Percentiles rank a stretch among this genome's conserved stretches.
Conservation (phyloP, 192 early-diverging fungal species). For the Mycoemilia scoparia region DNA sequence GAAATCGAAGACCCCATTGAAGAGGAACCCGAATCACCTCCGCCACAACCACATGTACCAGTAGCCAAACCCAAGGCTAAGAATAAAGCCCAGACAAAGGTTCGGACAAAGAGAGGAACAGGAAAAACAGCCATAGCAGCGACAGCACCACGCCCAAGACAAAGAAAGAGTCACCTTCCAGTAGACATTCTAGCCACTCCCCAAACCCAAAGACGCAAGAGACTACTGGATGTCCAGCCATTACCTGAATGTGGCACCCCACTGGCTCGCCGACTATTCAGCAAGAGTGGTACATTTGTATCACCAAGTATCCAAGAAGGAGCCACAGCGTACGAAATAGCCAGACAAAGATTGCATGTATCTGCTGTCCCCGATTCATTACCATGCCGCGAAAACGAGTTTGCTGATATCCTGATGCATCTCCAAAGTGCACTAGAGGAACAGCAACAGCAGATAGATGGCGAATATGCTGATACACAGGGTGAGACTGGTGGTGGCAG, state of each 20-base stretch:
- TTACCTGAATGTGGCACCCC: slow-evolving; percentile 9
- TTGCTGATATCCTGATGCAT: slow-evolving; percentile 55
- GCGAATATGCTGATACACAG: no score
- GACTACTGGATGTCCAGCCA: slow-evolving; percentile 20
- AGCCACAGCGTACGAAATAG: slow-evolving; percentile 37
- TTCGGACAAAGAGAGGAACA: neutral
- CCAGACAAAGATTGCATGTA: slow-evolving; percentile 66
- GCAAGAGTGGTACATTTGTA: slow-evolving; percentile 5
- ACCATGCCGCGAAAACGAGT: slow-evolving; percentile 90
- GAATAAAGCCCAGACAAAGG: slow-evolving; percentile 1
- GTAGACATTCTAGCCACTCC: no score
- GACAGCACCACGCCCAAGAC: no score
- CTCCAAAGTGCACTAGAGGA: slow-evolving; percentile 66
- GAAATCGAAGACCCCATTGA: neutral
- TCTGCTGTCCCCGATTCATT: slow-evolving; percentile 74
- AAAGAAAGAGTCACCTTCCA: no score
- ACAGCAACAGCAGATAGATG: no score
- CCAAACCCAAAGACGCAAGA: slow-evolving; percentile 9
- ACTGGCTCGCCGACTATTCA: slow-evolving; percentile 5
- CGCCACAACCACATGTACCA: no score
- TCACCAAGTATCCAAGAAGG: slow-evolving; percentile 4
- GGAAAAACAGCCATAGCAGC: neutral
- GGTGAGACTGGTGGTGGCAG: no score
- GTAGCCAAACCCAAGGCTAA: no score
- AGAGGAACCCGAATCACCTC: neutral